phyloP scores from a whole-genome alignment of 2,329 filamentous ascomycete genomes.

The Penicillium rolfsii region DNA sequence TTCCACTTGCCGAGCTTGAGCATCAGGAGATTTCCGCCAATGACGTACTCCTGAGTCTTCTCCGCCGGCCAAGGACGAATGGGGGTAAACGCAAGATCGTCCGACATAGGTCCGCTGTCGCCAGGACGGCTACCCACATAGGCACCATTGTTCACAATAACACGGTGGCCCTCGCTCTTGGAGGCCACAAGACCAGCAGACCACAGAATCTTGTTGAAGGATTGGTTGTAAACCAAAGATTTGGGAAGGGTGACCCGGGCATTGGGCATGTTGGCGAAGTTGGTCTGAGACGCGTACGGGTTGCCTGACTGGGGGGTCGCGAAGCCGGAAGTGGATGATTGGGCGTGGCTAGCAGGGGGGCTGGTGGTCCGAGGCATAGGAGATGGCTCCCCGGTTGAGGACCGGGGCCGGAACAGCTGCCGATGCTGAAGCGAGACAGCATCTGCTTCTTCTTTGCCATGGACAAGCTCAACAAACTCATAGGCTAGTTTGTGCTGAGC shows the following conservation, averaged over 20 bases:
- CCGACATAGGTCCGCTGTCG: constrained; percentile 46
- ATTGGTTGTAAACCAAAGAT: constrained; percentile 54
- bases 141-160: constrained; percentile 55
- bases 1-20: constrained; percentile 64
- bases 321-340: constrained; percentile 31
- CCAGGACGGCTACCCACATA: constrained; percentile 52
- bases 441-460: constrained; percentile 68
- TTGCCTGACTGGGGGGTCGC: constrained; percentile 43
- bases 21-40: constrained; percentile 57
- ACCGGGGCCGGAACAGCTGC: constrained; percentile 47
- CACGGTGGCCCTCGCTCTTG: constrained; percentile 55
- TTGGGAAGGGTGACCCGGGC: constrained; percentile 50
- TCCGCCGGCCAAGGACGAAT: constrained; percentile 49
- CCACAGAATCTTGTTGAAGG: constrained; percentile 55
- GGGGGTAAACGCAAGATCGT: constrained; percentile 54
- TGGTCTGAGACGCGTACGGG: constrained; percentile 43
- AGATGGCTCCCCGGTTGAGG: constrained; percentile 40
- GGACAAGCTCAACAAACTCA: constrained; percentile 79
- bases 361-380: constrained; percentile 32
- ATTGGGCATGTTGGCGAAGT: constrained; percentile 43
- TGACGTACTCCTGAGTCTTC: constrained; percentile 53
- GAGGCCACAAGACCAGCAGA: constrained; percentile 56
- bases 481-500: constrained; percentile 83
- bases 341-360: constrained; percentile 22
- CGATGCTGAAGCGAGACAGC: constrained; percentile 63